phyloP scores from a whole-genome alignment of 192 early-diverging fungal species.

The Diversispora epigaea region DNA sequence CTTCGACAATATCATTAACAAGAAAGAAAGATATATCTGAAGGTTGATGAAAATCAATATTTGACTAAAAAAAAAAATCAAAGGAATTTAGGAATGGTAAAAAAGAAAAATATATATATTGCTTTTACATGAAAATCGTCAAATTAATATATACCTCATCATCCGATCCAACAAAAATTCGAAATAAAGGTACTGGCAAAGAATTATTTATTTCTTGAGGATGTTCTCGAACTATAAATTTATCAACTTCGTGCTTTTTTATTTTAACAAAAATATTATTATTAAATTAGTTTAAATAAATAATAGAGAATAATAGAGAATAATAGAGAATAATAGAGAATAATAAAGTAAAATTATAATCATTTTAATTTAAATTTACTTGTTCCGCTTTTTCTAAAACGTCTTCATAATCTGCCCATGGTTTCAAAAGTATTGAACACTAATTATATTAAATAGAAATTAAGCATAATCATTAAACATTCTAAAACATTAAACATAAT shows the following conservation, averaged over 20 bases:
- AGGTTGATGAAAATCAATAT: neutral
- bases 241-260: conserved; percentile 49
- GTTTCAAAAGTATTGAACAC: conserved; percentile 49
- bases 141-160: conserved; percentile 24
- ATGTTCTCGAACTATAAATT: conserved; percentile 42
- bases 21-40: conserved; percentile 59
- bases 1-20: conserved; percentile 75
- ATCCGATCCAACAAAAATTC: conserved; percentile 42
- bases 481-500: neutral
- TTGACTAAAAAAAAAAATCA: neutral
- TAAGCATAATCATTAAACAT: neutral
- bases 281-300: neutral
- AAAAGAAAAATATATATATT: no score
- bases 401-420: conserved; percentile 49
- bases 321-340: no score
- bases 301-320: no score
- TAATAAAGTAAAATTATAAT: neutral
- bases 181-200: conserved; percentile 39
- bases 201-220: conserved; percentile 36
- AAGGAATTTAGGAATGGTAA: neutral
- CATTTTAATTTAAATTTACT: conserved; percentile 17
- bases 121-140: neutral
- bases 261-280: neutral
- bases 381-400: conserved; percentile 47
- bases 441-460: neutral